Evolutionary conservation across 768 basidiomycete genomes (phyloP).

Genomic region (Tricholoma sp.): DNA sequence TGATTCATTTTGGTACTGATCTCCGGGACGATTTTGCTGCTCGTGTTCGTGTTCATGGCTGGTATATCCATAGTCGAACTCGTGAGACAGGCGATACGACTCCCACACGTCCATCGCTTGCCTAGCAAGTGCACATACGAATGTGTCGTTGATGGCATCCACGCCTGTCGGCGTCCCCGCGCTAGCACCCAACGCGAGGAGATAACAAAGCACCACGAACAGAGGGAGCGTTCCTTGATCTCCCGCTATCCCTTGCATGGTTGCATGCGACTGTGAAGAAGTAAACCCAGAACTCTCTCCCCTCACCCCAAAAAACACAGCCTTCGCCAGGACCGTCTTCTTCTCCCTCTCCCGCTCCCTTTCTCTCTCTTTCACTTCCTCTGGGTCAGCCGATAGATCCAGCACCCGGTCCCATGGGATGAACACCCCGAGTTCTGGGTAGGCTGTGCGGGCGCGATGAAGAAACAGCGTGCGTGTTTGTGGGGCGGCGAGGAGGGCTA

Average conservation of each 20-base stretch:
- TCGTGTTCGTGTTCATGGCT: not conserved
- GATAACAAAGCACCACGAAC: constrained; percentile 54
- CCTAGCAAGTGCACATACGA: constrained; percentile 31
- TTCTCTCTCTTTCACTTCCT: constrained; percentile 9
- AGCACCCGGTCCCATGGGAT: constrained; percentile 11
- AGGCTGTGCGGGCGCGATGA: constrained; percentile 17
- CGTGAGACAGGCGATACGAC: constrained; percentile 13
- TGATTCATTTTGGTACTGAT: not conserved
- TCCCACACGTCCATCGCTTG: constrained; percentile 37
- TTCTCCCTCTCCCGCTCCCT: not conserved
- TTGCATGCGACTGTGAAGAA: not conserved
- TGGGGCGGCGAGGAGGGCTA: constrained; percentile 29
- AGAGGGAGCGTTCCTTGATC: constrained; percentile 31
- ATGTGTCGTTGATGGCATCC: constrained; percentile 15
- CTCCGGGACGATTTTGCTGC: not conserved
- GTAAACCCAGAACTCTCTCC: not conserved
- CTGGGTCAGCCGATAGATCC: constrained; percentile 6
- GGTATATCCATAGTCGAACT: not conserved
- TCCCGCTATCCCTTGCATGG: not conserved
- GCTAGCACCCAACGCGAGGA: constrained; percentile 53
- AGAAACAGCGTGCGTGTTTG: constrained; percentile 22
- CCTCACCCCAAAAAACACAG: constrained; percentile 11
- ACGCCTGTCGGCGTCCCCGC: not conserved
- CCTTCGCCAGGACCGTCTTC: constrained; percentile 2
- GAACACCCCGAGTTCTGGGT: constrained; percentile 21